Conservation (phyloP, 164 flowering plant genomes). For the Aristolochia fimbriata region DNA sequence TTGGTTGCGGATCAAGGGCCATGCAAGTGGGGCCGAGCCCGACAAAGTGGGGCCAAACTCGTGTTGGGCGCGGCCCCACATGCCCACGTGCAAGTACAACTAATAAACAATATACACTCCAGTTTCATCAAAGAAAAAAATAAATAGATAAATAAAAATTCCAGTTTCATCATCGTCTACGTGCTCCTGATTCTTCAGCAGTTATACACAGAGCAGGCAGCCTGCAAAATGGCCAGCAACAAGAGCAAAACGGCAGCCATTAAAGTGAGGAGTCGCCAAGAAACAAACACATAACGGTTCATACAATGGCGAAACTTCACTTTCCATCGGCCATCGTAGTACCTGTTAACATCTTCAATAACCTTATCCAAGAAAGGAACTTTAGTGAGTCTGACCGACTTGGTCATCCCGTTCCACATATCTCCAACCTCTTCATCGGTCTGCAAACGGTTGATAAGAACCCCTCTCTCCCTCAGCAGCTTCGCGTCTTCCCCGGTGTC, state of each 20-base stretch:
- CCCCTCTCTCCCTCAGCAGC: slow-evolving; percentile 13
- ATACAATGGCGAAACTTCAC: slow-evolving; percentile 1
- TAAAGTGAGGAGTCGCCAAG: slow-evolving; percentile 13
- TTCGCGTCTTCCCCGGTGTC: slow-evolving; percentile 17
- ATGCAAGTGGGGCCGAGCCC: too few relatives aligned
- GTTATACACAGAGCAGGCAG: slow-evolving; percentile 21
- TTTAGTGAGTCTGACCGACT: slow-evolving; percentile 10
- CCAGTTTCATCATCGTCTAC: too few relatives aligned
- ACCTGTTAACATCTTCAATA: slow-evolving; percentile 14
- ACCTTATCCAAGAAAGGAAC: slow-evolving; percentile 9
- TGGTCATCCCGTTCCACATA: slow-evolving; percentile 17
- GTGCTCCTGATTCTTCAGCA: slow-evolving; percentile 14
- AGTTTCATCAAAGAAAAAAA: too few relatives aligned
- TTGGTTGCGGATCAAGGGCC: too few relatives aligned
- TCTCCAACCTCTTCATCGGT: slow-evolving; percentile 13
- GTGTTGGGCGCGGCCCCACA: too few relatives aligned
- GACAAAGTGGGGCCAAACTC: too few relatives aligned
- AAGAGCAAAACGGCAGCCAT: slow-evolving; percentile 11
- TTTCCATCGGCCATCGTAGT: slow-evolving; percentile 10
- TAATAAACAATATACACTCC: too few relatives aligned
- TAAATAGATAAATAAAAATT: too few relatives aligned
- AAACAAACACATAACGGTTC: slow-evolving; percentile 11
- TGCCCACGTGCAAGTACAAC: too few relatives aligned
- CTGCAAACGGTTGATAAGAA: slow-evolving; percentile 15
- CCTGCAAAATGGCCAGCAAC: slow-evolving; percentile 8